Base-by-base conservation (phyloP, 2,329 filamentous ascomycete species). In the Clarireedia paspali region DNA sequence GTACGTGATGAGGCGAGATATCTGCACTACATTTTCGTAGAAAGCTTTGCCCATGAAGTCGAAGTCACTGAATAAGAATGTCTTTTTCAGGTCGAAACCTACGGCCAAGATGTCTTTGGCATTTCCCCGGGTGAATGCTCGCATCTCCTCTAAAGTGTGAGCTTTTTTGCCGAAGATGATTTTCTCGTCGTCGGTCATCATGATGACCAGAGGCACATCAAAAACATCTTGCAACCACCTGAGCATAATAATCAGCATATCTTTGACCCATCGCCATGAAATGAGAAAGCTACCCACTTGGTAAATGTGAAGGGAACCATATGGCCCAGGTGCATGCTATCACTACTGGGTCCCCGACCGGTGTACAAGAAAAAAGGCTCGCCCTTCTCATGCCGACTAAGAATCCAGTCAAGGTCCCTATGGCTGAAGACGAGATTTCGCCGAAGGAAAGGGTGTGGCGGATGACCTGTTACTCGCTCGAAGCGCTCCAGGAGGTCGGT, bases 291-390 rank as follows among this genome's bases (percentile, higher is more conserved):
- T 23, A 63, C 69, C 59, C 67, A 79, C 78, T 94, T 94, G 61
- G 87, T 92, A 71, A 94, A 91, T 63, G 89, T 82, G 68, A 95
- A 92, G 10, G 90, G 88, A 57, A 95, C 84, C 9, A 87, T 89
- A 74, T 95, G 90, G 2, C 90, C 90, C 66, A 96, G 81, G 70
- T 96, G 91, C 83, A 96, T 87, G 69, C 84, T 89, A 70, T 91
- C 91, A 65, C 87, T 92, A 67, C 87, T 92, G 1, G 92, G 92
- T 0, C 94, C 94, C 63, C 94, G 84, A 15, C 94, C 92, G 1
- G 94, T 97, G 68, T 99, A 97, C 56, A 97, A 79, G 73, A 91
- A 94, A 75, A 97, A 97, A 7, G 90, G 89, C 70, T 96, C 85
- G 64, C 90, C 89, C 70, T 87, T 86, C 76, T 97, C 92, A 73